phyloP scores from a whole-genome alignment of 768 basidiomycete genomes.

The Steccherinum ochraceum region DNA sequence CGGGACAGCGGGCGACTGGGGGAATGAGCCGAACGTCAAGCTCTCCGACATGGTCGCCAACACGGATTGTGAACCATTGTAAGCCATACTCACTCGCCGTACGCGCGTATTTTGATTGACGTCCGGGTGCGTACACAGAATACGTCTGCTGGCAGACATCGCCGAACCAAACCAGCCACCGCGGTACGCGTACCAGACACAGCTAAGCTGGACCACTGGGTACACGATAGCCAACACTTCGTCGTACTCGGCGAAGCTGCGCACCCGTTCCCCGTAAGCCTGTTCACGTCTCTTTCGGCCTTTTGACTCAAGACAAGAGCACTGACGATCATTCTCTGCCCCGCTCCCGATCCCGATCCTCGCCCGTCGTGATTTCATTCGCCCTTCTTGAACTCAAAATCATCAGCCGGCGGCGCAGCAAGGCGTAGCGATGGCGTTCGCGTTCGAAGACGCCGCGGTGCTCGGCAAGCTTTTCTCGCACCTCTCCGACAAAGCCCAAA shows the following conservation, averaged over 20 bases:
- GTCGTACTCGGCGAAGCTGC: conserved; percentile 30
- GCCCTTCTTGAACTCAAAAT: not conserved
- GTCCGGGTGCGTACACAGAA: too few relatives aligned
- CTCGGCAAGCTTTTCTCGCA: conserved; percentile 33
- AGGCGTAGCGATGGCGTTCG: conserved; percentile 26
- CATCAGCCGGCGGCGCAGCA: conserved; percentile 27
- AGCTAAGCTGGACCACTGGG: conserved; percentile 22
- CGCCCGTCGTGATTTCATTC: too few relatives aligned
- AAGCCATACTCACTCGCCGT: too few relatives aligned
- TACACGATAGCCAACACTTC: conserved; percentile 20
- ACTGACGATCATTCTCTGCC: not conserved
- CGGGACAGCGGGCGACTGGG: not conserved
- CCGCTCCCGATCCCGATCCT: not conserved
- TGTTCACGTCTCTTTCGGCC: not conserved
- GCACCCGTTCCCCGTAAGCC: conserved; percentile 29
- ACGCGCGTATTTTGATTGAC: too few relatives aligned
- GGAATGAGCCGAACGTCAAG: not conserved
- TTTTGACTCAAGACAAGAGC: not conserved
- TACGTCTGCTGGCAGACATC: not conserved
- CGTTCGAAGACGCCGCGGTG: conserved; percentile 33
- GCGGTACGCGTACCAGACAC: not conserved
- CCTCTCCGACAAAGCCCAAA: conserved; percentile 22
- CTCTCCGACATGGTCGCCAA: too few relatives aligned
- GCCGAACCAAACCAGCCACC: not conserved
- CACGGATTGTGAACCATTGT: too few relatives aligned